Evolutionary conservation across 495 filamentous ascomycete genomes (phyloP), one percentile per base, ranked within the genome.

Genomic region (Penicillium fimorum): DNA sequence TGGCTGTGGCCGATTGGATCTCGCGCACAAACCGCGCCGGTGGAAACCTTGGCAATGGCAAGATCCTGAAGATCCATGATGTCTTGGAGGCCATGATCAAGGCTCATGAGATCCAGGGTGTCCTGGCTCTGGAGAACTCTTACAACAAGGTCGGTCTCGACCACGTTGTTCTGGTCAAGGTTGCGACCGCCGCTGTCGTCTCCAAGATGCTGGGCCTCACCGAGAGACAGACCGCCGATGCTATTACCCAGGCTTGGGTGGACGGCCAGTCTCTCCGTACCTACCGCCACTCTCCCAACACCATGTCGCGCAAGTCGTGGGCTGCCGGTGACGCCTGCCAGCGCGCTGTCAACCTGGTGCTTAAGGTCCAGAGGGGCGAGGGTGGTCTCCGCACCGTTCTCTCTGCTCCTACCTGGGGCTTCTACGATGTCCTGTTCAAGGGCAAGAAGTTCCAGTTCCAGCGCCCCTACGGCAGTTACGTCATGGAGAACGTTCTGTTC

Each of bases 401-500:
- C 43, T 92, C 90, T 20, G 92, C 94, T 9, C 94, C 93, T 18
- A 85, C 86, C 54, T 98, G 94, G 94, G 94, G 94, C 43, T 98
- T 97, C 84, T 98, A 98, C 73, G 94, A 98, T 70, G 92, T 96
- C 53, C 80, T 93, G 53, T 98, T 98, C 82, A 90, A 92, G 80
- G 91, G 90, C 75, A 88, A 93, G 68, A 89, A 88, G 70, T 98
- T 98, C 75, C 76, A 90, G 70, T 97, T 96, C 82, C 94, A 98
- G 78, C 85, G 94, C 47, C 85, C 86, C 43, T 98, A 97, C 68
- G 94, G 92, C 63, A 93, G 88, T 81, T 98, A 98, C 72, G 95
- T 98, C 52, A 98, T 98, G 94, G 94, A 98, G 84, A 98, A 97
- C 70, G 89, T 98, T 45, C 88, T 98, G 46, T 98, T 98, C 83